Conservation (phyloP, 2,329 filamentous ascomycete species). For the Stagonosporopsis chrysanthemi region DNA sequence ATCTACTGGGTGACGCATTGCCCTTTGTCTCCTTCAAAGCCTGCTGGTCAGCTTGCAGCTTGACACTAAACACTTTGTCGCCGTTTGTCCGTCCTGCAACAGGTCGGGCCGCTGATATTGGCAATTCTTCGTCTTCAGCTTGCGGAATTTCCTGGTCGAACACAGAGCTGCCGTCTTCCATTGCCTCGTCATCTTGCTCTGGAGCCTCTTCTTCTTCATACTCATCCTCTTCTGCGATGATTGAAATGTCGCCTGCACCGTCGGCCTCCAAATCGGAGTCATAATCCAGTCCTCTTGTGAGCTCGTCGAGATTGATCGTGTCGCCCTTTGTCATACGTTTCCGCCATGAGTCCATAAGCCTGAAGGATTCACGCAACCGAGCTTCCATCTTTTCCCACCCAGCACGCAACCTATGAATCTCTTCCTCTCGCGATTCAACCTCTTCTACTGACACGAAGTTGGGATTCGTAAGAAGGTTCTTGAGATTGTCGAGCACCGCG, state of each 20-base stretch:
- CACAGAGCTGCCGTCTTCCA: constrained; percentile 37
- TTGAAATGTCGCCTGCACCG: constrained; percentile 40
- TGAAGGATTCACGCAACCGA: constrained; percentile 87
- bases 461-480: constrained; percentile 87
- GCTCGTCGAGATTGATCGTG: constrained; percentile 68
- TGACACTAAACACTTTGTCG: constrained; percentile 46
- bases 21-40: constrained; percentile 47
- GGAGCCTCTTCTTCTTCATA: constrained; percentile 26
- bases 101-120: constrained; percentile 34
- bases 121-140: constrained; percentile 29
- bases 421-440: constrained; percentile 88
- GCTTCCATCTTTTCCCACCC: constrained; percentile 95
- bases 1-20: constrained; percentile 47
- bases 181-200: constrained; percentile 29
- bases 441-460: constrained; percentile 96
- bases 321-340: constrained; percentile 76
- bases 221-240: constrained; percentile 32
- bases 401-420: constrained; percentile 81
- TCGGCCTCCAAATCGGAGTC: constrained; percentile 56
- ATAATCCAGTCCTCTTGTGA: constrained; percentile 68
- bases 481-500: constrained; percentile 78
- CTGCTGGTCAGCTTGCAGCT: constrained; percentile 40
- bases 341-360: constrained; percentile 92
- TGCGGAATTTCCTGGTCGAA: constrained; percentile 42
- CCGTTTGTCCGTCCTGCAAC: constrained; percentile 27